A percentile compares a stretch with the other conserved stretches of the same genome.
phyloP scores from a whole-genome alignment of 2,329 filamentous ascomycete genomes.

The Colletotrichum gigasporum region DNA sequence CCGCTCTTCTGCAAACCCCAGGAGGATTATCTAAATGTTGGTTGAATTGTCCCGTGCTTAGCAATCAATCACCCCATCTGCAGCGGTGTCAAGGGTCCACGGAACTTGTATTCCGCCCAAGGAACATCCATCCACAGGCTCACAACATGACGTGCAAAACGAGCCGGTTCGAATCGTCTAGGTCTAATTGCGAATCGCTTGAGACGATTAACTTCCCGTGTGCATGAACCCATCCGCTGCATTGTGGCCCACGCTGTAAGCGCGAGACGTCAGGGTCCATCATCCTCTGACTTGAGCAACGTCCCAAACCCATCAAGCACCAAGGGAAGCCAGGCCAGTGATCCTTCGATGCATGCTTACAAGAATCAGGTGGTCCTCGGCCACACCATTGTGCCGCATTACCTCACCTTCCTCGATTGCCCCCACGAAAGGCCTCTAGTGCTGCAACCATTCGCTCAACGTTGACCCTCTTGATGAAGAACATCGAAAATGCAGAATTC shows the following conservation, averaged over 20 bases:
- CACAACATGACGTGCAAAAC: not conserved
- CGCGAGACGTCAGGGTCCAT: not conserved
- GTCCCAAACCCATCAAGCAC: not conserved
- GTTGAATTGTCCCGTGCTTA: conserved; percentile 1
- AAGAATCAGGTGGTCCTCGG: not conserved
- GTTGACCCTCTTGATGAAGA: not conserved
- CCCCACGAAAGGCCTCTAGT: not conserved
- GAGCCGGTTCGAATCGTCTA: not conserved
- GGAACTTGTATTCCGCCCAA: not conserved
- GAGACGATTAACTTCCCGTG: not conserved
- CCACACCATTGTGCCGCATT: not conserved
- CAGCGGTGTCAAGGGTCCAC: not conserved
- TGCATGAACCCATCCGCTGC: conserved; percentile 11
- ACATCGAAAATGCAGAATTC: no score
- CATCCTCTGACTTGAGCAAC: not conserved
- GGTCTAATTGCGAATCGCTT: not conserved
- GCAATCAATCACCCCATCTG: not conserved
- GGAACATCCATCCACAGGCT: not conserved
- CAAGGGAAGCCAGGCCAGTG: not conserved
- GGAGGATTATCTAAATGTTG: no score
- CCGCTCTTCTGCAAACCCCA: no score
- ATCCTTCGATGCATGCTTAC: not conserved
- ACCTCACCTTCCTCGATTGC: not conserved
- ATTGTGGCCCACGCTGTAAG: not conserved
- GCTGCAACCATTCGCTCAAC: not conserved